These are phyloP conservation scores for Alternaria arbusti DNA, from an alignment of 2,329 filamentous ascomycete genomes.

Conservation along the genomic window DNA sequence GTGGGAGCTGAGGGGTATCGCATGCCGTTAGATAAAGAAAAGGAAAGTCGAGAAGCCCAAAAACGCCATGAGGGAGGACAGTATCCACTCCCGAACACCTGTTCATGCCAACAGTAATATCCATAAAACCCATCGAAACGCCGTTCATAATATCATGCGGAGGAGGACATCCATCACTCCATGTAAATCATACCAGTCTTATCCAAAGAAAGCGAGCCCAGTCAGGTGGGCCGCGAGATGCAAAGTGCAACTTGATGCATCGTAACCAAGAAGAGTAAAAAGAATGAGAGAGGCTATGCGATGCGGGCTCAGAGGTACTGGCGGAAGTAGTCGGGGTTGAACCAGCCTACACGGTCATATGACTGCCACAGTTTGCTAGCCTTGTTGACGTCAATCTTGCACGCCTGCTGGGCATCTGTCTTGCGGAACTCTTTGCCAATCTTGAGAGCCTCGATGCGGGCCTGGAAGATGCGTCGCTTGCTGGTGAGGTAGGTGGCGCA, in stretches of 20 bases:
- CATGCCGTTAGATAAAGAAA: conserved; percentile 10
- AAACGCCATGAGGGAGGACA: conserved; percentile 24
- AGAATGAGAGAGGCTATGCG: not conserved
- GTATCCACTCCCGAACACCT: conserved; percentile 18
- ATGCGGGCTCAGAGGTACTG: conserved; percentile 47
- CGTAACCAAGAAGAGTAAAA: conserved; percentile 1
- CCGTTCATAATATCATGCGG: conserved; percentile 38
- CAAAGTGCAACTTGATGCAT: conserved; percentile 35
- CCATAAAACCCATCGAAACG: conserved; percentile 24
- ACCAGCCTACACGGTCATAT: conserved; percentile 86
- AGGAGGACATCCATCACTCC: conserved; percentile 17
- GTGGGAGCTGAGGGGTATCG: conserved; percentile 21
- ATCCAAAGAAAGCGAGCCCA: conserved; percentile 18
- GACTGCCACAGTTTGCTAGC: conserved; percentile 90
- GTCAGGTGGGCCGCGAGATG: conserved; percentile 27
- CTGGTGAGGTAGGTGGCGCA: conserved; percentile 89
- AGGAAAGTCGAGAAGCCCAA: not conserved
- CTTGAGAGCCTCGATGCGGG: conserved; percentile 69
- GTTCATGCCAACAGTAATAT: conserved; percentile 27
- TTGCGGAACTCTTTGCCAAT: conserved; percentile 87
- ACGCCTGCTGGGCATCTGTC: conserved; percentile 94
- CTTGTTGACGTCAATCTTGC: conserved; percentile 98
- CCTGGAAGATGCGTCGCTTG: conserved; percentile 89
- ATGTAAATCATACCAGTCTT: conserved; percentile 29
- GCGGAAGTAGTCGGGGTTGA: conserved; percentile 63